Evolutionary conservation across 768 basidiomycete species (phyloP).

Genomic region (Phylloporus arenicola): DNA sequence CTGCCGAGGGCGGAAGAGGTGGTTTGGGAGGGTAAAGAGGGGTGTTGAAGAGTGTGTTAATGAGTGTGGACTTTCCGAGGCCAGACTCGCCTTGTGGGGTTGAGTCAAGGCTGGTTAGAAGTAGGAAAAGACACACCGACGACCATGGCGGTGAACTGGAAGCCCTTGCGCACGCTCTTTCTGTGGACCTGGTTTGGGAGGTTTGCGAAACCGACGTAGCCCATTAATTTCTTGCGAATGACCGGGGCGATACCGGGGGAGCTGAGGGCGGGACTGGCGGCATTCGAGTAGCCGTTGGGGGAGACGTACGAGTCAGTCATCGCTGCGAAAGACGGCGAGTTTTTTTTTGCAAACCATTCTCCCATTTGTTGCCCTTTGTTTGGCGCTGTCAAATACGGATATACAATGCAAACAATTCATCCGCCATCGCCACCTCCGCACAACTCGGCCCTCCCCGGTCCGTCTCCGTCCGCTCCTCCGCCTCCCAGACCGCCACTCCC

Average conservation of each 20-base stretch:
- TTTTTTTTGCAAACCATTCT: slow-evolving; percentile 31
- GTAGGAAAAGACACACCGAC: slow-evolving; percentile 67
- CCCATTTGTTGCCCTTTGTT: slow-evolving; percentile 29
- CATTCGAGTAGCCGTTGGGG: slow-evolving; percentile 57
- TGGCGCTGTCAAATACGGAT: slow-evolving; percentile 31
- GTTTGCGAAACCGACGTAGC: slow-evolving; percentile 95
- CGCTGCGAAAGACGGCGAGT: slow-evolving; percentile 31
- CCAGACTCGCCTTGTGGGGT: slow-evolving; percentile 84
- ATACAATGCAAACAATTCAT: slow-evolving; percentile 39
- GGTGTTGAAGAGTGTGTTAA: slow-evolving; percentile 99
- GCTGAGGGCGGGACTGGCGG: slow-evolving; percentile 54
- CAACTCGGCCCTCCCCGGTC: background rate
- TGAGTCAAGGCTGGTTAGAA: slow-evolving; percentile 4
- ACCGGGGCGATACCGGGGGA: slow-evolving; percentile 32
- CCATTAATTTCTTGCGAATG: slow-evolving; percentile 88
- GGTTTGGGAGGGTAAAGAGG: slow-evolving; percentile 88
- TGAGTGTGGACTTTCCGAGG: slow-evolving; percentile 95
- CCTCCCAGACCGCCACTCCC: background rate
- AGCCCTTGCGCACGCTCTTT: slow-evolving; percentile 96
- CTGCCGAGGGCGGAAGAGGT: slow-evolving; percentile 76
- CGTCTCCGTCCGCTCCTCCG: background rate
- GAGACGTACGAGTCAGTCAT: slow-evolving; percentile 72
- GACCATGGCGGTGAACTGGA: slow-evolving; percentile 99
- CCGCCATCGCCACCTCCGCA: slow-evolving; percentile 7
- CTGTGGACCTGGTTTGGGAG: slow-evolving; percentile 99